Conservation (phyloP, 2,329 filamentous ascomycete genomes). For the Hypoxylon sp. region DNA sequence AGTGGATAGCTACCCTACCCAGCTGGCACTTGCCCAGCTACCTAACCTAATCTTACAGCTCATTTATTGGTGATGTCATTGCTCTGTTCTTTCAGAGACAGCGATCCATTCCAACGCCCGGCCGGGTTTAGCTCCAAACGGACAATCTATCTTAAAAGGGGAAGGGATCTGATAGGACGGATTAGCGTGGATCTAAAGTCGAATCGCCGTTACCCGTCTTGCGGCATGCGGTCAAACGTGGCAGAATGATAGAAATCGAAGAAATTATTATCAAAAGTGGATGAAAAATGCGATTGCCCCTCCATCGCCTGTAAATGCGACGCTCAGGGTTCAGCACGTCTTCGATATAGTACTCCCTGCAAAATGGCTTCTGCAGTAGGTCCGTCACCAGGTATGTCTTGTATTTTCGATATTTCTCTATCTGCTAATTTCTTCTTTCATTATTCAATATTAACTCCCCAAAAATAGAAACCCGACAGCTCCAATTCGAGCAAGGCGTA, state of each 20-base stretch:
- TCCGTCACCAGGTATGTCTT: constrained; percentile 47
- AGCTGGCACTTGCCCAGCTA: constrained; percentile 14
- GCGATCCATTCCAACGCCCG: constrained; percentile 13
- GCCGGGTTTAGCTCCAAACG: constrained; percentile 12
- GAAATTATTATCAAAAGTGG: constrained; percentile 31
- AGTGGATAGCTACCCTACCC: constrained; percentile 14
- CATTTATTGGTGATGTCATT: constrained; percentile 40
- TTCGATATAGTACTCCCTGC: constrained; percentile 3
- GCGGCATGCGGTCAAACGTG: constrained; percentile 28
- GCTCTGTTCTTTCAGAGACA: constrained; percentile 28
- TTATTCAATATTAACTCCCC: constrained; percentile 22
- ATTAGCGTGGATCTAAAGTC: constrained; percentile 29
- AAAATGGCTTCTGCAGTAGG: constrained; percentile 45
- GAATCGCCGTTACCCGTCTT: constrained; percentile 5
- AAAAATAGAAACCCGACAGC: constrained; percentile 65
- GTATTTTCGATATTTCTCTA: constrained; percentile 1
- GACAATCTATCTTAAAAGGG: constrained; percentile 14
- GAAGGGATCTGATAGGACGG: constrained; percentile 10
- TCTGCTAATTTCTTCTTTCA: neutral
- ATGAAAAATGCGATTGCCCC: constrained; percentile 34
- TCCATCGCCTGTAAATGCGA: constrained; percentile 33
- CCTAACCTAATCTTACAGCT: constrained; percentile 37
- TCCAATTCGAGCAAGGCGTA: constrained; percentile 86
- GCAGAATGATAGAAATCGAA: constrained; percentile 26
- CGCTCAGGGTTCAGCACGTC: constrained; percentile 21